These are phyloP conservation scores for Chaetomium sp. DNA, from an alignment of 2,329 filamentous ascomycete species.

Conservation along the genomic window DNA sequence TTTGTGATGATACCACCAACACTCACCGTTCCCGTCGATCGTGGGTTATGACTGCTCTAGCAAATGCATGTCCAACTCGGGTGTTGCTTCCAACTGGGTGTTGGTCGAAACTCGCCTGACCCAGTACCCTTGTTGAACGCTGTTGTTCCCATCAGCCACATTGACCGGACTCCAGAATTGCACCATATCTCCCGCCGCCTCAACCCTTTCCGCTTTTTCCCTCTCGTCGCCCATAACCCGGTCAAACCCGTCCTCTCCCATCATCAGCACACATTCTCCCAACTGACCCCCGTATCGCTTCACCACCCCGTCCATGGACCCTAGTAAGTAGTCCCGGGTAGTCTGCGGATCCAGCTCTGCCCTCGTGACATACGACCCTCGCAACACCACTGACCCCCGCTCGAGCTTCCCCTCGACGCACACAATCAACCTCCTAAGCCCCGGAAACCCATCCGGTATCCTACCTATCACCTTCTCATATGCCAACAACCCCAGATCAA, in stretches of 20 bases:
- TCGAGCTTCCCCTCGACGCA: background rate
- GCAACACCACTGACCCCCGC: background rate
- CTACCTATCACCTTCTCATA: slow-evolving; percentile 2
- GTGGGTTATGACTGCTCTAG: background rate
- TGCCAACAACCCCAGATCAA: slow-evolving; percentile 4
- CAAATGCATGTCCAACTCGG: background rate
- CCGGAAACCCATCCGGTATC: slow-evolving; percentile 11
- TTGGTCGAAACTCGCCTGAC: slow-evolving; percentile 2
- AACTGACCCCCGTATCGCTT: background rate
- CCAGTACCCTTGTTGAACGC: slow-evolving; percentile 8
- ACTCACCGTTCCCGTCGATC: background rate
- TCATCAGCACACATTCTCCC: slow-evolving; percentile 6
- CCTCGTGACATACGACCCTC: background rate
- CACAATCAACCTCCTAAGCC: slow-evolving; percentile 2
- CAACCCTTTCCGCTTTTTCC: background rate
- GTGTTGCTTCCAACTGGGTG: background rate
- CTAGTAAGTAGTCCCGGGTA: background rate
- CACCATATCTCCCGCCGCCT: background rate
- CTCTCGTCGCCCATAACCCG: slow-evolving; percentile 2
- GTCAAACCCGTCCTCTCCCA: slow-evolving; percentile 6
- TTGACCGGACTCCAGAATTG: slow-evolving; percentile 11
- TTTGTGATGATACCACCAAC: too few species aligned
- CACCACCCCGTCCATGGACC: slow-evolving; percentile 7
- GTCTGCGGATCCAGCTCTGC: background rate
- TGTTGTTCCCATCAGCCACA: background rate